A percentile compares a stretch with the other conserved stretches of the same genome.
These are phyloP conservation scores for Mycena galericulata DNA, from an alignment of 768 basidiomycete genomes.

Conservation along the genomic window DNA sequence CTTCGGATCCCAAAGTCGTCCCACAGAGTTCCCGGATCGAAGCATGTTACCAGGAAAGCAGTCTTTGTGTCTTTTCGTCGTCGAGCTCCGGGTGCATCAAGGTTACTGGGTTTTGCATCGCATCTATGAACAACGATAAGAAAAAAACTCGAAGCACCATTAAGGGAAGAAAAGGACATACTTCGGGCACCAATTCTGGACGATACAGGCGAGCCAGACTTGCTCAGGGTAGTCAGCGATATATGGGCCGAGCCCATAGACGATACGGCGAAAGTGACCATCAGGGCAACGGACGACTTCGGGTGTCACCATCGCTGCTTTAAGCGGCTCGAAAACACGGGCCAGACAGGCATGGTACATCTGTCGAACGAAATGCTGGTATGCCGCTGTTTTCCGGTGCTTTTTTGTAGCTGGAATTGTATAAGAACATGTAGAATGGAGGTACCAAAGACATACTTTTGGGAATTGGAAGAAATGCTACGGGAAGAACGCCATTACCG, in stretches of 20 bases:
- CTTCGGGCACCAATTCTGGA: slow-evolving; percentile 42
- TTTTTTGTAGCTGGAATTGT: slow-evolving; percentile 6
- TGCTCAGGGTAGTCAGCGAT: slow-evolving; percentile 50
- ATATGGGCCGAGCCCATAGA: slow-evolving; percentile 43
- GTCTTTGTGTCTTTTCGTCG: slow-evolving; percentile 32
- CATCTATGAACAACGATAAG: background rate
- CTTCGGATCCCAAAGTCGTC: slow-evolving; percentile 47
- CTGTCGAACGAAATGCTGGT: slow-evolving; percentile 31
- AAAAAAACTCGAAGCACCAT: background rate
- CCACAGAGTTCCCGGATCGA: slow-evolving; percentile 43
- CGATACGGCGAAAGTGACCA: slow-evolving; percentile 39
- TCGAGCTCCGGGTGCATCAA: background rate
- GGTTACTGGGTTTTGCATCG: background rate
- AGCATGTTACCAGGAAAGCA: background rate
- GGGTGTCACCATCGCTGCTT: slow-evolving; percentile 38
- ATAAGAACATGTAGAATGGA: background rate
- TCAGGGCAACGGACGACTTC: slow-evolving; percentile 40
- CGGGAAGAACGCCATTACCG: slow-evolving; percentile 9
- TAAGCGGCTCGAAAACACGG: slow-evolving; percentile 32
- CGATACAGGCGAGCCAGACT: slow-evolving; percentile 35
- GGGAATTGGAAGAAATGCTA: slow-evolving; percentile 1
- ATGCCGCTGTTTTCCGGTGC: background rate
- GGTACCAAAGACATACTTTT: background rate
- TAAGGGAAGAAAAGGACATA: background rate
- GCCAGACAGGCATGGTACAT: slow-evolving; percentile 36